phyloP scores from a whole-genome alignment of 176 grass and related monocot species.

The Oropetium thomaeum region DNA sequence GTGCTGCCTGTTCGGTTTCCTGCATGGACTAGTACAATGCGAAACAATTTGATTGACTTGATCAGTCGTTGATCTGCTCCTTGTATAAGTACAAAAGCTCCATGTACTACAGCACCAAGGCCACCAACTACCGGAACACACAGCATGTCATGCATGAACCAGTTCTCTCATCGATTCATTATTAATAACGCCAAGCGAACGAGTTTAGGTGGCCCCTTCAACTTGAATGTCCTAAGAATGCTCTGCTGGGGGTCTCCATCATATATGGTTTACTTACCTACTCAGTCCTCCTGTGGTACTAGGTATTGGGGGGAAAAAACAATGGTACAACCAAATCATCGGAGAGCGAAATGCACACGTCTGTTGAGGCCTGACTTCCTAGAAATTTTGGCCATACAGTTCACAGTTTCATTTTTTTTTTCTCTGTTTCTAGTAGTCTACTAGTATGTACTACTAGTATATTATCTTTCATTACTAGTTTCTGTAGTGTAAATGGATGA shows the following conservation, averaged over 20 bases:
- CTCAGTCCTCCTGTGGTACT: slow-evolving; percentile 10
- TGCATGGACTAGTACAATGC: background rate
- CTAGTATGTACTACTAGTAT: too few relatives aligned
- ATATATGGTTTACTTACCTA: slow-evolving; percentile 26
- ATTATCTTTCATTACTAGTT: background rate
- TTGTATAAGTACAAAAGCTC: too few relatives aligned
- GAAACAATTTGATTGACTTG: background rate
- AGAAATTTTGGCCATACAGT: background rate
- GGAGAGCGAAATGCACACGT: slow-evolving; percentile 26
- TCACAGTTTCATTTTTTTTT: background rate
- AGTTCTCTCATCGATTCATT: background rate
- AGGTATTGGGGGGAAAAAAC: slow-evolving; percentile 1
- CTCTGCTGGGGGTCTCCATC: slow-evolving; percentile 20
- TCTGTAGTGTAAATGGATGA: background rate
- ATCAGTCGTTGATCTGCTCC: too few relatives aligned
- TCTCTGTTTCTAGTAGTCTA: too few relatives aligned
- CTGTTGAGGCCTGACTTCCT: background rate
- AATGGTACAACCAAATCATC: background rate
- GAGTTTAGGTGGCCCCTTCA: slow-evolving; percentile 28
- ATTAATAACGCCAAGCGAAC: background rate
- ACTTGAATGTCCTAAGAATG: background rate
- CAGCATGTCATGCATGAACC: background rate
- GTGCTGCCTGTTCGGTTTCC: background rate
- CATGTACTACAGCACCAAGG: background rate
- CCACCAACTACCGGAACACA: background rate